phyloP scores from a whole-genome alignment of 805 yeast genomes.

The Jamesozyma piceae region DNA sequence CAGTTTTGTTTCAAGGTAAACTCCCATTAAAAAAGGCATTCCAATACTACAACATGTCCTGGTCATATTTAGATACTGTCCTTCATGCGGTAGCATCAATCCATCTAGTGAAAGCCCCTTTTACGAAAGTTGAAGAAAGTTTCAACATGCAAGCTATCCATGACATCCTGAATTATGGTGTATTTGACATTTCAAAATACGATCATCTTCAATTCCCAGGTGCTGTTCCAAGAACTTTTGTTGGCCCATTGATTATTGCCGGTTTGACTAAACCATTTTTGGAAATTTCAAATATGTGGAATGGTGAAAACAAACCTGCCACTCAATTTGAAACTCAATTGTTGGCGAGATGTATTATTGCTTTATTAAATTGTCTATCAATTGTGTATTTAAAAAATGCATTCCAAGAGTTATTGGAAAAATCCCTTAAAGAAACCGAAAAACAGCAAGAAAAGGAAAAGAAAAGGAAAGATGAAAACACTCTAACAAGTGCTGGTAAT shows the following conservation, averaged over 20 bases:
- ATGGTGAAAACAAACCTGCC: conserved; percentile 5
- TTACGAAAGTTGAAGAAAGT: conserved; percentile 89
- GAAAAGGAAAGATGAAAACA: neutral
- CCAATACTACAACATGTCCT: conserved; percentile 9
- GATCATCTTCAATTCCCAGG: conserved; percentile 84
- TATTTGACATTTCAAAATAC: conserved; percentile 34
- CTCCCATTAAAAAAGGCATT: too few relatives aligned
- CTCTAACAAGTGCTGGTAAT: conserved; percentile 31
- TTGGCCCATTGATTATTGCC: conserved; percentile 57
- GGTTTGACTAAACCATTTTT: conserved; percentile 35
- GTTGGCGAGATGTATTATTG: conserved; percentile 51
- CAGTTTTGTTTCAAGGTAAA: too few relatives aligned
- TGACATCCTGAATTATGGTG: conserved; percentile 63
- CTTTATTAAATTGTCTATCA: conserved; percentile 47
- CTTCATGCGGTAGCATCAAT: conserved; percentile 39
- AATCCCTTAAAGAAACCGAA: conserved; percentile 10
- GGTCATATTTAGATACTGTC: conserved; percentile 25
- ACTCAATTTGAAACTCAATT: conserved; percentile 46
- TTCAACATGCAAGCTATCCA: conserved; percentile 85
- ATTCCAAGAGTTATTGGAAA: conserved; percentile 21
- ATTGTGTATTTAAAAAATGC: conserved; percentile 43
- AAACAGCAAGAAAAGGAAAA: conserved; percentile 8
- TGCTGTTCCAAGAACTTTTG: conserved; percentile 75
- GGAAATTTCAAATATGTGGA: conserved; percentile 7
- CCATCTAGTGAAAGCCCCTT: conserved; percentile 58